Conservation (phyloP, 495 filamentous ascomycete genomes). For the Bacidia gigantensis region DNA sequence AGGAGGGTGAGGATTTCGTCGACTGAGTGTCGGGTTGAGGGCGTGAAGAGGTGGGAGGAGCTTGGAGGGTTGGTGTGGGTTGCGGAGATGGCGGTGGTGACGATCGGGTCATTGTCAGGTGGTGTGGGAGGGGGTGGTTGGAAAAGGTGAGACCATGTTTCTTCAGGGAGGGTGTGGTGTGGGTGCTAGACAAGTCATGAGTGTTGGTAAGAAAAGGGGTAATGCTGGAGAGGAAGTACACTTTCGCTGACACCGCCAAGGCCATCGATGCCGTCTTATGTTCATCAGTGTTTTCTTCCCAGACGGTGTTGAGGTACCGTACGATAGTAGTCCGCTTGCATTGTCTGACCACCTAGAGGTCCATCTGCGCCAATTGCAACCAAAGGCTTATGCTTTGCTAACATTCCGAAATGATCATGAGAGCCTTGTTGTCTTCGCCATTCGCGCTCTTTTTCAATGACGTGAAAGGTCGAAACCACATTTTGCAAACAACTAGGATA, state of each 20-base stretch:
- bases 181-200: slow-evolving; percentile 56
- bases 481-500: slow-evolving; percentile 66
- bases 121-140: slow-evolving; percentile 33
- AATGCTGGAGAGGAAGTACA: slow-evolving; percentile 33
- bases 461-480: slow-evolving; percentile 80
- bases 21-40: slow-evolving; percentile 58
- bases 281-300: not conserved
- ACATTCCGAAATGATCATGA: slow-evolving; percentile 50
- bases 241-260: slow-evolving; percentile 76
- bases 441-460: slow-evolving; percentile 74
- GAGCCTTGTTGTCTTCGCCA: slow-evolving; percentile 61
- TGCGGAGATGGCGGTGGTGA: slow-evolving; percentile 25
- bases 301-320: slow-evolving; percentile 22
- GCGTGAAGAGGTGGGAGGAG: slow-evolving; percentile 46
- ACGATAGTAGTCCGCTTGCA: slow-evolving; percentile 91
- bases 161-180: slow-evolving; percentile 57
- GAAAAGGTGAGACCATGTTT: slow-evolving; percentile 80
- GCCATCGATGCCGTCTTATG: slow-evolving; percentile 73
- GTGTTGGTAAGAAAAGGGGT: not conserved
- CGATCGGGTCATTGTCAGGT: slow-evolving; percentile 13
- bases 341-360: slow-evolving; percentile 67
- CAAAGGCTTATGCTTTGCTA: slow-evolving; percentile 59
- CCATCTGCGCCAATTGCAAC: slow-evolving; percentile 77
- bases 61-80: slow-evolving; percentile 22
- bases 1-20: slow-evolving; percentile 76